Conservation (phyloP, 148 eudicot species). For the Fagopyrum esculentum region DNA sequence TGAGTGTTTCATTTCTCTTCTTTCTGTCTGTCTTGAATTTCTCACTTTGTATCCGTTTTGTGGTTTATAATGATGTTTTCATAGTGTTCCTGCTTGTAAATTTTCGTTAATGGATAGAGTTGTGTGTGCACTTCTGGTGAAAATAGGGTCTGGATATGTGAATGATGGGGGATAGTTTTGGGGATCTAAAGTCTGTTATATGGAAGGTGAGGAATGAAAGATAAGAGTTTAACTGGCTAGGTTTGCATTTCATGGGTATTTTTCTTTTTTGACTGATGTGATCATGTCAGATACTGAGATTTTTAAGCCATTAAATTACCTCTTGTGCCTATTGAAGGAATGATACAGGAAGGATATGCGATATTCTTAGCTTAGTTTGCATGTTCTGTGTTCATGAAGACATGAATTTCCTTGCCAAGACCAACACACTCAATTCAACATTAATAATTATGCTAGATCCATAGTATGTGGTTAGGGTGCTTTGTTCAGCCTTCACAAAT, state of each 20-base stretch:
- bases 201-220: neutral
- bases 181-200: neutral
- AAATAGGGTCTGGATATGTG: neutral
- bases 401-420: neutral
- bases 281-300: neutral
- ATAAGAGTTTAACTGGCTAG: neutral
- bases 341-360: neutral
- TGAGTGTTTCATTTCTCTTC: conserved; percentile 29
- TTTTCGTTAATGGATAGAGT: neutral
- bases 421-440: neutral
- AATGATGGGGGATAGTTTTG: neutral
- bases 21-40: neutral
- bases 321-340: conserved; percentile 3
- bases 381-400: neutral
- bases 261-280: neutral
- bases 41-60: neutral
- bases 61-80: neutral
- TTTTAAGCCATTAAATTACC: neutral
- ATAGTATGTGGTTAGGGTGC: neutral
- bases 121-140: neutral
- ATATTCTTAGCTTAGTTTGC: neutral
- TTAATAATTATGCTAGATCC: neutral
- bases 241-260: neutral
- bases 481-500: neutral
- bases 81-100: neutral